phyloP scores from a whole-genome alignment of 208 protist species.

The Crithidia expoeki region DNA sequence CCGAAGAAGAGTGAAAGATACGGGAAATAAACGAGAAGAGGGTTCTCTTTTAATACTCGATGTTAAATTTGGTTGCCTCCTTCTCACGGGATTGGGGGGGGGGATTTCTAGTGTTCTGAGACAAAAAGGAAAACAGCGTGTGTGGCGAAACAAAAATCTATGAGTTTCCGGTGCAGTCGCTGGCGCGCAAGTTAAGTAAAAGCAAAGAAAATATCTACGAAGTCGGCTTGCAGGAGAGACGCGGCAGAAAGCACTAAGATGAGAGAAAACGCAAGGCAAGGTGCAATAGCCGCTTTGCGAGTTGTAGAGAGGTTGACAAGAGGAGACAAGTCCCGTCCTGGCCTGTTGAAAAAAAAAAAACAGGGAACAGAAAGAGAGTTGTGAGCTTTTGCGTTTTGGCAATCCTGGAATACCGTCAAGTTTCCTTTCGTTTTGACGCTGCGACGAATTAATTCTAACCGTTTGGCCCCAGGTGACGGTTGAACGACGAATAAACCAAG shows the following conservation, averaged over 20 bases:
- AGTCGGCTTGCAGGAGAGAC: background rate
- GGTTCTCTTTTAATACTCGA: no score
- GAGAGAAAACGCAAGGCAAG: background rate
- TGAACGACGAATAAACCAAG: no score
- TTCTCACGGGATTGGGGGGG: background rate
- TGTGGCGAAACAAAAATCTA: slow-evolving; percentile 7
- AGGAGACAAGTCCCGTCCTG: background rate
- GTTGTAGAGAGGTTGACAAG: background rate
- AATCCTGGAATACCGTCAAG: no score
- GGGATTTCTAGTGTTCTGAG: background rate
- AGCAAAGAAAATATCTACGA: slow-evolving; percentile 2
- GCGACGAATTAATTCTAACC: no score
- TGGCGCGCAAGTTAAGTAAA: background rate
- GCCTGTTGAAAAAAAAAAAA: no score
- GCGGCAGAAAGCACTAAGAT: background rate
- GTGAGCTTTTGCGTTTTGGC: no score
- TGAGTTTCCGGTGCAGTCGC: background rate
- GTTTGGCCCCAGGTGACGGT: no score
- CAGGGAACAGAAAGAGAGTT: no score
- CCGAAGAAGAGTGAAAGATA: no score
- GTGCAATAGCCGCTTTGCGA: background rate
- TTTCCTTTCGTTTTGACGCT: no score
- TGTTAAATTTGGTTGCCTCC: background rate
- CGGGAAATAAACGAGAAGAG: no score
- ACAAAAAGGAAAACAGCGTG: background rate